Evolutionary conservation across 2,329 filamentous ascomycete species (phyloP).

Genomic region (Pseudogymnoascus sp.): DNA sequence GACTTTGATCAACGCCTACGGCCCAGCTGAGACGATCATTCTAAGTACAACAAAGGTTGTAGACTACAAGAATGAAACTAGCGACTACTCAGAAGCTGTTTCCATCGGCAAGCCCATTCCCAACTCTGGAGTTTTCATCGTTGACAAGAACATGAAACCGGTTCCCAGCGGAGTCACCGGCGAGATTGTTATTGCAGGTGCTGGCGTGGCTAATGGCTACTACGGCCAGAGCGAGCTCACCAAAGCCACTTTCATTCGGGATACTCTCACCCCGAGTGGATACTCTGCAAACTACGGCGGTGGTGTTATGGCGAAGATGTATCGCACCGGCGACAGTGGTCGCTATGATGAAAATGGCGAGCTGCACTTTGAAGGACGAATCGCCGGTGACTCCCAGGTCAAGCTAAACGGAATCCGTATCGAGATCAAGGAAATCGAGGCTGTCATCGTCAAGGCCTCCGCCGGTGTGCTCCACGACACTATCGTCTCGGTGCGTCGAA

Average conservation of each 20-base stretch:
- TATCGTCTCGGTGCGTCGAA: slow-evolving; percentile 20
- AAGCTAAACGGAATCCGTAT: slow-evolving; percentile 35
- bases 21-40: slow-evolving; percentile 8
- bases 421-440: slow-evolving; percentile 36
- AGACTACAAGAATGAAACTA: slow-evolving; percentile 12
- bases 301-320: slow-evolving; percentile 13
- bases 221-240: slow-evolving; percentile 22
- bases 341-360: slow-evolving; percentile 26
- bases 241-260: too few species aligned
- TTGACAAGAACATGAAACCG: slow-evolving; percentile 32
- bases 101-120: slow-evolving; percentile 13
- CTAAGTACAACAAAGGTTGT: slow-evolving; percentile 21
- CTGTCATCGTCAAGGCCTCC: slow-evolving; percentile 20
- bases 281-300: too few species aligned
- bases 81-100: neutral
- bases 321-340: slow-evolving; percentile 36
- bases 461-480: slow-evolving; percentile 22
- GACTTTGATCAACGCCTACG: slow-evolving; percentile 8
- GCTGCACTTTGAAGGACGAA: slow-evolving; percentile 27
- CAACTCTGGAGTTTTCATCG: slow-evolving; percentile 29
- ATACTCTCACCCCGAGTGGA: too few species aligned
- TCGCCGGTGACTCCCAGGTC: slow-evolving; percentile 30
- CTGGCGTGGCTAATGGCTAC: slow-evolving; percentile 32
- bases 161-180: slow-evolving; percentile 36
- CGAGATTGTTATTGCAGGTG: slow-evolving; percentile 36